These are phyloP conservation scores for Termitomyces eurrhizus DNA, from an alignment of 768 basidiomycete species.

Conservation along the genomic window DNA sequence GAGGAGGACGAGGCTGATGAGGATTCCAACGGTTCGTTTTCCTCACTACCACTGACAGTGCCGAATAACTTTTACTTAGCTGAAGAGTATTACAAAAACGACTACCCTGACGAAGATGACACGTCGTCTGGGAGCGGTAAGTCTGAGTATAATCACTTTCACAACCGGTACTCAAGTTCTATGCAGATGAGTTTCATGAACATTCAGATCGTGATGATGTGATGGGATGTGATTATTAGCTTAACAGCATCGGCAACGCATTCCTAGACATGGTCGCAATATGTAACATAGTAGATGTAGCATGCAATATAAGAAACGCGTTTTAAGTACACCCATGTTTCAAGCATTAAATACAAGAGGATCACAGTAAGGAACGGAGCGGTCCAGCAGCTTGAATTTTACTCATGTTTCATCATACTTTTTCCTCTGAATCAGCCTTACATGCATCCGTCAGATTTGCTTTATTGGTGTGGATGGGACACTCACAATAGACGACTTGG, in stretches of 20 bases:
- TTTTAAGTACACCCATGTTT: background rate
- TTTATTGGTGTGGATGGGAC: background rate
- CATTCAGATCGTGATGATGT: slow-evolving; percentile 45
- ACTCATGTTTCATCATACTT: background rate
- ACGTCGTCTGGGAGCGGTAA: slow-evolving; percentile 36
- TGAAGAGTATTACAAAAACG: slow-evolving; percentile 82
- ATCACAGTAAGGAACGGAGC: background rate
- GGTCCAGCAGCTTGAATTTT: background rate
- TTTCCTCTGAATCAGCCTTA: background rate
- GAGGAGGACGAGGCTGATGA: slow-evolving; percentile 76
- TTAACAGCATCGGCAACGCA: slow-evolving; percentile 1
- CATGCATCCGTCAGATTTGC: background rate
- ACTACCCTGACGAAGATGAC: slow-evolving; percentile 65
- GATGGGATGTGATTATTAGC: slow-evolving; percentile 24
- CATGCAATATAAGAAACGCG: background rate
- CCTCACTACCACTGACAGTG: background rate
- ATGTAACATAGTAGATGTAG: slow-evolving; percentile 4
- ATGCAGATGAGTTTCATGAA: slow-evolving; percentile 56
- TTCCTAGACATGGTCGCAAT: background rate
- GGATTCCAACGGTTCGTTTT: slow-evolving; percentile 69
- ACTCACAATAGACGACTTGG: background rate
- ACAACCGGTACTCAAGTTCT: background rate
- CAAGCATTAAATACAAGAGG: background rate
- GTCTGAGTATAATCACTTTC: slow-evolving; percentile 7
- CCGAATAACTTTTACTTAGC: slow-evolving; percentile 34